These are phyloP conservation scores for Cytospora schulzeri DNA, from an alignment of 2,329 filamentous ascomycete genomes.

Conservation along the genomic window DNA sequence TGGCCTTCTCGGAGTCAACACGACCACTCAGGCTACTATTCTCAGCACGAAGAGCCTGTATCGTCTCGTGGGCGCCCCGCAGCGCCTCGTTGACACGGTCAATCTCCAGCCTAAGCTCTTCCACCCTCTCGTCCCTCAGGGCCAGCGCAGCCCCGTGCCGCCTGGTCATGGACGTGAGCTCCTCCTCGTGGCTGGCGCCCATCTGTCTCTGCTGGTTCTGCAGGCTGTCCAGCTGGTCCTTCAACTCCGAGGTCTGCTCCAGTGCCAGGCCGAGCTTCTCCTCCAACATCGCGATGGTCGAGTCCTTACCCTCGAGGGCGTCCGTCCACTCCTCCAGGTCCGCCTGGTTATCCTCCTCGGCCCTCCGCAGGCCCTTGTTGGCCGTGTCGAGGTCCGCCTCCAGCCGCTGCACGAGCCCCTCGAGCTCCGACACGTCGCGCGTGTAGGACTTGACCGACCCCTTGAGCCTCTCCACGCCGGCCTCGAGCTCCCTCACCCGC, in stretches of 20 bases:
- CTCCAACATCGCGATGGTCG: slow-evolving; percentile 47
- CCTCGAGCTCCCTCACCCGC: slow-evolving; percentile 50
- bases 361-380: slow-evolving; percentile 29
- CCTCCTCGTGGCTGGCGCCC: slow-evolving; percentile 30
- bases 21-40: slow-evolving; percentile 43
- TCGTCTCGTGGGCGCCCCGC: slow-evolving; percentile 49
- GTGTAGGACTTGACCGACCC: slow-evolving; percentile 55
- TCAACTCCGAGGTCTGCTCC: slow-evolving; percentile 42
- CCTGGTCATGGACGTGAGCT: slow-evolving; percentile 40
- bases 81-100: slow-evolving; percentile 50
- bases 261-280: slow-evolving; percentile 45
- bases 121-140: slow-evolving; percentile 52
- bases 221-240: slow-evolving; percentile 41
- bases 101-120: slow-evolving; percentile 52
- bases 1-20: slow-evolving; percentile 42
- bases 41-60: slow-evolving; percentile 49
- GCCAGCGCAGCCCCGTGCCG: slow-evolving; percentile 52
- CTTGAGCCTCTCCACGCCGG: slow-evolving; percentile 53
- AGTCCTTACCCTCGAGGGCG: slow-evolving; percentile 41
- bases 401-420: slow-evolving; percentile 51
- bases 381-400: slow-evolving; percentile 45
- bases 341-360: slow-evolving; percentile 34
- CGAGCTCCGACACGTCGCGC: slow-evolving; percentile 56
- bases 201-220: slow-evolving; percentile 39
- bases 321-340: slow-evolving; percentile 40